These are phyloP conservation scores for Gossypium schwendimanii DNA, from an alignment of 441 rosid genomes.

Conservation along the genomic window DNA sequence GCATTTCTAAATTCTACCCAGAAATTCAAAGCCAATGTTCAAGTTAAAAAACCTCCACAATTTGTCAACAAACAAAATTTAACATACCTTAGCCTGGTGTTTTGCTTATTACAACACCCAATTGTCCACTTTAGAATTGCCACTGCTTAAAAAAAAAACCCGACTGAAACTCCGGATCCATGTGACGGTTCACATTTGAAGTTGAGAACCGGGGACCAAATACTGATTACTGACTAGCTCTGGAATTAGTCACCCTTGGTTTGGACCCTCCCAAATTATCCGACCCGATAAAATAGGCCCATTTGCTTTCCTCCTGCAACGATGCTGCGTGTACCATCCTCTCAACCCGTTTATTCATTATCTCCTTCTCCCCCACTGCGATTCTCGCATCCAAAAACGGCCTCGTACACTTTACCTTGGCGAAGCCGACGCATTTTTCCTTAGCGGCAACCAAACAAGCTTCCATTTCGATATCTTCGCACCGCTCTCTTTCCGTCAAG, in stretches of 20 bases:
- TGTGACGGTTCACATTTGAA: too few species aligned
- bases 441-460: slow-evolving; percentile 46
- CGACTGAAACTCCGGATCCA: too few species aligned
- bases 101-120: too few species aligned
- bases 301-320: slow-evolving; percentile 31
- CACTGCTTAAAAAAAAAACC: too few species aligned
- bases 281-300: slow-evolving; percentile 23
- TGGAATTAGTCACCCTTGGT: slow-evolving; percentile 23
- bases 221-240: slow-evolving; percentile 11
- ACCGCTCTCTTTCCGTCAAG: slow-evolving; percentile 45
- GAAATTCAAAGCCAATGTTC: too few species aligned
- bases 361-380: slow-evolving; percentile 22
- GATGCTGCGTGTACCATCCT: slow-evolving; percentile 32
- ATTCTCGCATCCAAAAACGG: slow-evolving; percentile 54
- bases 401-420: slow-evolving; percentile 39
- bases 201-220: too few species aligned
- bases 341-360: slow-evolving; percentile 17
- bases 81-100: too few species aligned
- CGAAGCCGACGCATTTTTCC: slow-evolving; percentile 52
- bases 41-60: too few species aligned
- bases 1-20: too few species aligned
- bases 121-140: too few species aligned
- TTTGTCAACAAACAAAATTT: too few species aligned
- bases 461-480: slow-evolving; percentile 58
- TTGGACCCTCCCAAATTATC: slow-evolving; percentile 15